phyloP scores from a whole-genome alignment of 2,329 filamentous ascomycete genomes.

The Geosmithia putterillii region DNA sequence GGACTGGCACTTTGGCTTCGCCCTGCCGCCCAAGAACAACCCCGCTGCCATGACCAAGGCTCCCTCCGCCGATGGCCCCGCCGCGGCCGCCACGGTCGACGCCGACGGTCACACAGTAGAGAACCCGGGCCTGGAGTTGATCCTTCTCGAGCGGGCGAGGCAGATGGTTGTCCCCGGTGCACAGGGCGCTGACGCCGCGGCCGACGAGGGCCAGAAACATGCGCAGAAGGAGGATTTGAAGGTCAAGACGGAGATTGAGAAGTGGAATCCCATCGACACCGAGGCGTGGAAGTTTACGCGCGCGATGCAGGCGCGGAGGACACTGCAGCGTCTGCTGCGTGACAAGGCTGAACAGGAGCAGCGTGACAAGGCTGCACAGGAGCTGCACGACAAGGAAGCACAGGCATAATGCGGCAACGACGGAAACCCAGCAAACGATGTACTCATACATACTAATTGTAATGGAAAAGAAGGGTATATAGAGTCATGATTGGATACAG shows the following conservation, averaged over 20 bases:
- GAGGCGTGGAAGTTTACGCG: slow-evolving; percentile 67
- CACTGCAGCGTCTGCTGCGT: slow-evolving; percentile 38
- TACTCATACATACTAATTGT: background rate
- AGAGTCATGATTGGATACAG: too few relatives aligned
- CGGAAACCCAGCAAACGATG: too few relatives aligned
- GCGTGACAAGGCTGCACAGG: background rate
- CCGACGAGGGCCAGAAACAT: too few relatives aligned
- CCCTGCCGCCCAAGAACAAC: slow-evolving; percentile 47
- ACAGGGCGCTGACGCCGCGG: too few relatives aligned
- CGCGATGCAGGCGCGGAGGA: slow-evolving; percentile 51
- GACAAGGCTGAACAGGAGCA: background rate
- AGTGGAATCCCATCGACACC: slow-evolving; percentile 59
- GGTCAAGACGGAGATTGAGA: slow-evolving; percentile 44
- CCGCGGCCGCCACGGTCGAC: background rate
- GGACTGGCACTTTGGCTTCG: slow-evolving; percentile 85
- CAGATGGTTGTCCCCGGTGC: slow-evolving; percentile 33
- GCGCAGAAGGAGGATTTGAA: slow-evolving; percentile 29
- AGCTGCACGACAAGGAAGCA: background rate
- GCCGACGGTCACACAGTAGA: too few relatives aligned
- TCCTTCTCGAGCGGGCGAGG: slow-evolving; percentile 33
- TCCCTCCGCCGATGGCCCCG: slow-evolving; percentile 4
- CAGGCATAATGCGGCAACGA: too few relatives aligned
- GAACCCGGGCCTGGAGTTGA: slow-evolving; percentile 28
- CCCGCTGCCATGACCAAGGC: slow-evolving; percentile 25
- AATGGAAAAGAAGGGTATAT: background rate